These are phyloP conservation scores for Colletotrichum gloeosporioides DNA, from an alignment of 2,329 filamentous ascomycete species.

Conservation along the genomic window DNA sequence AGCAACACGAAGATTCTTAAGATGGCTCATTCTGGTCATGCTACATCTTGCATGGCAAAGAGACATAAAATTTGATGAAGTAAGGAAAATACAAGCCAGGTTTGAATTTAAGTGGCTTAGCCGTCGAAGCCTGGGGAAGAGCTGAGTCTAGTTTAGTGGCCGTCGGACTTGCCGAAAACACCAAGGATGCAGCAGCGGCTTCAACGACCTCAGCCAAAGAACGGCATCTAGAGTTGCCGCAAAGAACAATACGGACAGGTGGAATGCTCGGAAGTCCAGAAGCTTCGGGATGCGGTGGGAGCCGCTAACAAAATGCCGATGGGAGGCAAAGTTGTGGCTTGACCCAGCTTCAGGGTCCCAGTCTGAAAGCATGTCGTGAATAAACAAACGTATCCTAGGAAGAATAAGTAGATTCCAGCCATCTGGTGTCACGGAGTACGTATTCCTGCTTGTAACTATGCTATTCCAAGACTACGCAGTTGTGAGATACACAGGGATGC, in stretches of 20 bases:
- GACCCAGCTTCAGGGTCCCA: not conserved
- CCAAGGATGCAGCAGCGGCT: not conserved
- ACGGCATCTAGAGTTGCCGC: not conserved
- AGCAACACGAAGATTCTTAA: not conserved
- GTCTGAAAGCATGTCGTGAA: not conserved
- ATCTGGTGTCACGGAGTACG: not conserved
- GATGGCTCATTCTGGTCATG: not conserved
- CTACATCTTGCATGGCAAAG: not conserved
- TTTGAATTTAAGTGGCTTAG: not conserved
- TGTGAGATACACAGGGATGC: not conserved
- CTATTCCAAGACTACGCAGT: not conserved
- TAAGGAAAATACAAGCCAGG: not conserved
- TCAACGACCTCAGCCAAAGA: not conserved
- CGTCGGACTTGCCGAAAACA: not conserved
- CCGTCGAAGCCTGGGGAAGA: not conserved
- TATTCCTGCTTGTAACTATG: not conserved
- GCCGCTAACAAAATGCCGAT: not conserved
- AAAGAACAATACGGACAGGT: not conserved
- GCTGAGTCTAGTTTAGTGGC: not conserved
- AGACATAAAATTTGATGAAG: not conserved
- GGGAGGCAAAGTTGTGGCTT: not conserved
- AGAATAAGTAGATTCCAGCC: not conserved
- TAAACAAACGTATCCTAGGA: not conserved
- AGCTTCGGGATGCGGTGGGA: not conserved
- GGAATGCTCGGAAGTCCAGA: not conserved